These are phyloP conservation scores for Russula virescens DNA, from an alignment of 768 basidiomycete species.

Conservation along the genomic window DNA sequence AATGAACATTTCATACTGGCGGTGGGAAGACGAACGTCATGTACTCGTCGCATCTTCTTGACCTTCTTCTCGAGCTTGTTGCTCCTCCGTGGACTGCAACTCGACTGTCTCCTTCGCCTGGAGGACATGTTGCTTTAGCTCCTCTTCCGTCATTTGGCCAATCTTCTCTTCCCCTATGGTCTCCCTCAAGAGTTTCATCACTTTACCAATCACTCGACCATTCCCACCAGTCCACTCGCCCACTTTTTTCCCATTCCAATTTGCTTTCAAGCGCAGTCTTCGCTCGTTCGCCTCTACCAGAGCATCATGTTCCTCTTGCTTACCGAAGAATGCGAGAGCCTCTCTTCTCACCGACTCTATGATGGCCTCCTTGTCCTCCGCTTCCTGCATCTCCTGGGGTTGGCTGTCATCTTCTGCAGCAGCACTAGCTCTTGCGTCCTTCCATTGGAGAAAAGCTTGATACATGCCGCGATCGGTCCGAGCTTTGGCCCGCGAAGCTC, in stretches of 20 bases:
- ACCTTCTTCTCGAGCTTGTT: background rate
- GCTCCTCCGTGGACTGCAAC: background rate
- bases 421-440: background rate
- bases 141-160: slow-evolving; percentile 22
- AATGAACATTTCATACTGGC: background rate
- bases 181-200: slow-evolving; percentile 47
- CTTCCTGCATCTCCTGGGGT: background rate
- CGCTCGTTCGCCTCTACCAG: slow-evolving; percentile 28
- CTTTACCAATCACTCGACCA: slow-evolving; percentile 42
- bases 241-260: slow-evolving; percentile 46
- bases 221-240: slow-evolving; percentile 49
- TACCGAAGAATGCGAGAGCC: slow-evolving; percentile 48
- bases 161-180: slow-evolving; percentile 43
- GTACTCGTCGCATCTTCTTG: background rate
- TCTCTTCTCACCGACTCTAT: slow-evolving; percentile 32
- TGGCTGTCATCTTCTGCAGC: background rate
- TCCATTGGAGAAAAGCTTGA: slow-evolving; percentile 45
- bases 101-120: slow-evolving; percentile 11
- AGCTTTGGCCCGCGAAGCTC: slow-evolving; percentile 34
- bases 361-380: background rate
- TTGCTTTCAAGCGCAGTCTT: slow-evolving; percentile 36
- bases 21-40: background rate
- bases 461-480: slow-evolving; percentile 52
- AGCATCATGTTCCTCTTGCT: slow-evolving; percentile 43
- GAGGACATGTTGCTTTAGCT: slow-evolving; percentile 17